A percentile compares a stretch with the other conserved stretches of the same genome.
Evolutionary conservation across 352 stramenopile genomes (phyloP).

Genomic region (Aphanomyces stellatus): DNA sequence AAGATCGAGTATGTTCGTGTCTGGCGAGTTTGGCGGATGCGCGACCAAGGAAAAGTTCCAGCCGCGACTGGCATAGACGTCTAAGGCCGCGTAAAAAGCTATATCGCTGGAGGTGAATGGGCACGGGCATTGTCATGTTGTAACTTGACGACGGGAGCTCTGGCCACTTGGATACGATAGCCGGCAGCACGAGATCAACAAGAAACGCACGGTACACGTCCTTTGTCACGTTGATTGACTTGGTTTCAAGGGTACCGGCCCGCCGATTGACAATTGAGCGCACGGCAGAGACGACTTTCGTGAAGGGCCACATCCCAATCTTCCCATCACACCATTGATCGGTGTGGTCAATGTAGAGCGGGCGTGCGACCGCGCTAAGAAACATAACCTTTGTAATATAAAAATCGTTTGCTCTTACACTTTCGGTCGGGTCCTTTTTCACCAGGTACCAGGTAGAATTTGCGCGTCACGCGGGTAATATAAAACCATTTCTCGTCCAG

Average conservation of each 20-base stretch:
- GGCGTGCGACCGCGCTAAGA: conserved; percentile 31
- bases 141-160: background rate
- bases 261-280: conserved; percentile 20
- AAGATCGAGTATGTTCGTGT: background rate
- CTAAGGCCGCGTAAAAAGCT: background rate
- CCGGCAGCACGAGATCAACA: background rate
- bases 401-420: conserved; percentile 15
- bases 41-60: background rate
- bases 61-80: background rate
- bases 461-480: conserved; percentile 28
- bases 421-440: conserved; percentile 3
- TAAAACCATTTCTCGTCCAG: conserved; percentile 30
- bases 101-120: background rate
- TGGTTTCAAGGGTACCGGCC: conserved; percentile 9
- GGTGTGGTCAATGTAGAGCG: conserved; percentile 30
- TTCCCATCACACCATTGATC: conserved; percentile 34
- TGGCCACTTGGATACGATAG: background rate
- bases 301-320: conserved; percentile 33
- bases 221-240: background rate
- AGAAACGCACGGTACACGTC: background rate
- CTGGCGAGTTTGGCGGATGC: background rate
- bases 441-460: conserved; percentile 16
- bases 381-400: conserved; percentile 34
- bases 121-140: background rate
- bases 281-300: conserved; percentile 13